Evolutionary conservation across 2,329 filamentous ascomycete genomes (phyloP), one percentile per base, ranked within the genome.

Genomic region (Penicillium sp.): DNA sequence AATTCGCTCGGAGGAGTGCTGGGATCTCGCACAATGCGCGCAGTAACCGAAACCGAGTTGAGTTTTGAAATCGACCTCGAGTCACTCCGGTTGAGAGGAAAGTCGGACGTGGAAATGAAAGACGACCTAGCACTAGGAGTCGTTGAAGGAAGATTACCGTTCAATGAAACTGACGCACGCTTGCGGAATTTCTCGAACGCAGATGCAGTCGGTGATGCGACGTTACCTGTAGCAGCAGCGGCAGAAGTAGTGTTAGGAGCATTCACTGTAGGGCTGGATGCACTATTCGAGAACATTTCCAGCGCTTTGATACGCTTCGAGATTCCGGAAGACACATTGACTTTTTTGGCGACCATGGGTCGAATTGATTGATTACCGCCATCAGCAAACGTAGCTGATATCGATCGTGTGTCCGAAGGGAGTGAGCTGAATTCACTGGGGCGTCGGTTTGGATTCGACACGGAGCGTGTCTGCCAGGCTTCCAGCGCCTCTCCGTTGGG

Each of bases 241-340:
- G 56, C 42, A 18, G n/a, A n/a, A n/a, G 42, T 23, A 11, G 23
- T 18, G 21, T 5, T 16, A 11, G 30, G 24, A 38, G n/a, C n/a
- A 3, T 26, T 53, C 20, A 38, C 60, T 62, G 55, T 54, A 28
- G 65, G 55, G 66, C 54, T 66, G 61, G 61, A 61, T 9, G 69
- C 63, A 46, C 71, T 86, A 81, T 62, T 78, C 3, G 79, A 80
- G 55, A 94, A 81, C 71, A 91, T 92, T 68, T 96, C 90, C 53
- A 99, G 79, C 6, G 92, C 91, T 72, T 96, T 95, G 71, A 97
- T 97, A 43, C 94, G 87, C 70, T 93, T 90, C 3, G 93, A 95
- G 59, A 99, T 97, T 63, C 90, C 91, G 8, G 89, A 91, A 7
- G 91, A 92, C 23, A 97, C 83, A 65, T 90, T 94, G 62, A 87